Evolutionary conservation across 2,329 filamentous ascomycete genomes (phyloP).

Genomic region (Nakataea oryzae): DNA sequence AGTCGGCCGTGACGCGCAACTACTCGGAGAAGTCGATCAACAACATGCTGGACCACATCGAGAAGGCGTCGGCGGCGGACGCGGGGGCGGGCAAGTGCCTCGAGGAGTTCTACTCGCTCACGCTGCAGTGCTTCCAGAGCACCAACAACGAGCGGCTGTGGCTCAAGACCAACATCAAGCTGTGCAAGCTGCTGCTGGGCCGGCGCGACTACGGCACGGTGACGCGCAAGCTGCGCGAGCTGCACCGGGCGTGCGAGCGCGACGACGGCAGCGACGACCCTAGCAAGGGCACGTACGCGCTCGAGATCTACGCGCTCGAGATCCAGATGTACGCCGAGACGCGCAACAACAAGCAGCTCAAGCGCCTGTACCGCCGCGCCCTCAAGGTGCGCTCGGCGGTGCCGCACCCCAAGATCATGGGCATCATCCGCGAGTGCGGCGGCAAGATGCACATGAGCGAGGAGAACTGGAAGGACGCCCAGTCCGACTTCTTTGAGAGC

Average conservation of each 20-base stretch:
- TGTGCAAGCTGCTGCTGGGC: slow-evolving; percentile 83
- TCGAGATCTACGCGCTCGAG: slow-evolving; percentile 93
- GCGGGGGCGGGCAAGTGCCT: slow-evolving; percentile 68
- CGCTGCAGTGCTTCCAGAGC: slow-evolving; percentile 87
- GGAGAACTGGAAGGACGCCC: slow-evolving; percentile 96
- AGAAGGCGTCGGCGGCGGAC: slow-evolving; percentile 66
- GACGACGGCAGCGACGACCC: slow-evolving; percentile 84
- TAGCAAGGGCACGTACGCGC: slow-evolving; percentile 89
- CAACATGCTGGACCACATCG: slow-evolving; percentile 96
- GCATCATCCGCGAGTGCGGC: slow-evolving; percentile 95
- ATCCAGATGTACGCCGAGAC: slow-evolving; percentile 98
- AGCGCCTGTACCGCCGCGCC: slow-evolving; percentile 83
- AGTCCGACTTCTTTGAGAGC: slow-evolving; percentile 96
- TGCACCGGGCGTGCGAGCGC: slow-evolving; percentile 80
- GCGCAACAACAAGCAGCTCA: slow-evolving; percentile 93
- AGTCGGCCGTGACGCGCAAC: slow-evolving; percentile 91
- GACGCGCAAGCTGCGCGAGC: slow-evolving; percentile 72
- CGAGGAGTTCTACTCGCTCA: slow-evolving; percentile 91
- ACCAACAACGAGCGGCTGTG: slow-evolving; percentile 96
- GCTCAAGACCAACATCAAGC: slow-evolving; percentile 97
- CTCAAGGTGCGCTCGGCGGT: slow-evolving; percentile 92
- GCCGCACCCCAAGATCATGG: slow-evolving; percentile 97
- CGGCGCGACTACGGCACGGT: slow-evolving; percentile 78
- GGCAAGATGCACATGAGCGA: slow-evolving; percentile 99
- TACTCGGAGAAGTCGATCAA: slow-evolving; percentile 99